Conservation (phyloP, 2,329 filamentous ascomycete species). For the Hymenoscyphus fraxineus region DNA sequence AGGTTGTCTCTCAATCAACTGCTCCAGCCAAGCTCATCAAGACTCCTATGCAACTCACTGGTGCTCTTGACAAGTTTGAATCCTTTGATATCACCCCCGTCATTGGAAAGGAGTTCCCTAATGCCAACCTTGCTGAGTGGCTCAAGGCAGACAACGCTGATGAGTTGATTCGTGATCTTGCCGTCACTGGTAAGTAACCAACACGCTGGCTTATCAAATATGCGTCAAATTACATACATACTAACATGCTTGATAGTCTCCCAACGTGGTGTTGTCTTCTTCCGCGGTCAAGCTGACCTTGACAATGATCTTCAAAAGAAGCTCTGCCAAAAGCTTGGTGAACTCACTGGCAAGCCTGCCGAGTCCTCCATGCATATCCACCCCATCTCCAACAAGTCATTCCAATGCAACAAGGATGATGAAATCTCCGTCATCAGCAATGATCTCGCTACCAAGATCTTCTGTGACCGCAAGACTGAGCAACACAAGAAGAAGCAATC, state of each 20-base stretch:
- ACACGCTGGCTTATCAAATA: slow-evolving; percentile 42
- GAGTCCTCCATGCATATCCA: slow-evolving; percentile 53
- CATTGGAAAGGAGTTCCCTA: slow-evolving; percentile 60
- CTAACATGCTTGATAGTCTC: slow-evolving; percentile 49
- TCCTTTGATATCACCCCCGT: slow-evolving; percentile 57
- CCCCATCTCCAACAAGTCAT: slow-evolving; percentile 46
- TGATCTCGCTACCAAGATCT: slow-evolving; percentile 47
- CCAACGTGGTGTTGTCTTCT: slow-evolving; percentile 55
- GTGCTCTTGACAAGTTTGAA: slow-evolving; percentile 41
- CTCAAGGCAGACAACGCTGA: slow-evolving; percentile 60
- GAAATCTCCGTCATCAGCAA: slow-evolving; percentile 63
- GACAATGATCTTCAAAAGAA: slow-evolving; percentile 44
- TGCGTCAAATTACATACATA: neutral
- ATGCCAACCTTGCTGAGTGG: slow-evolving; percentile 56
- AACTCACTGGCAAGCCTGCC: slow-evolving; percentile 54
- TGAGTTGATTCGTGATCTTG: slow-evolving; percentile 60
- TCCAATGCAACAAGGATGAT: slow-evolving; percentile 41
- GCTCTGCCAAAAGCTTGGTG: slow-evolving; percentile 48
- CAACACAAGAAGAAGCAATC: slow-evolving; percentile 41
- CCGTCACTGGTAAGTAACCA: slow-evolving; percentile 36
- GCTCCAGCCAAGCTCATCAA: slow-evolving; percentile 14
- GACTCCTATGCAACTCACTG: slow-evolving; percentile 13
- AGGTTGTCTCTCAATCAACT: slow-evolving; percentile 14
- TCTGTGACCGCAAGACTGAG: slow-evolving; percentile 41
- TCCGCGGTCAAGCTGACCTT: slow-evolving; percentile 45